A percentile compares a stretch with the other conserved stretches of the same genome.
Evolutionary conservation across 2,329 filamentous ascomycete genomes (phyloP).

Genomic region (Penicillium sp.): DNA sequence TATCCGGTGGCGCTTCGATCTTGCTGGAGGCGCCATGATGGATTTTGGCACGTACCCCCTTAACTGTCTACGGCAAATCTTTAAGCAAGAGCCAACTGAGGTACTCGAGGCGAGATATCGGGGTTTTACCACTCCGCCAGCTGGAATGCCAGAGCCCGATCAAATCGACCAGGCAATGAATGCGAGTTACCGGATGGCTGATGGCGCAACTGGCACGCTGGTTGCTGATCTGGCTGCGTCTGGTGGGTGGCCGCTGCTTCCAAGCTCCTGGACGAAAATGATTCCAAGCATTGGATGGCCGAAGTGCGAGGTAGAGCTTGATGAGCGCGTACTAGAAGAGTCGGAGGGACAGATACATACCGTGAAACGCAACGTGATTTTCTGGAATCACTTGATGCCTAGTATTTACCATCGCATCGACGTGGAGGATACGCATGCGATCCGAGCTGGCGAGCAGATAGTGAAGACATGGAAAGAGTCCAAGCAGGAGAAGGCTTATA

Average conservation of each 20-base stretch:
- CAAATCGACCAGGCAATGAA: neutral
- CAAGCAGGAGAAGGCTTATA: slow-evolving; percentile 22
- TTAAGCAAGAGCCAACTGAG: slow-evolving; percentile 41
- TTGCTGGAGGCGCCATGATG: slow-evolving; percentile 45
- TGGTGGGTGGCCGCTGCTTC: neutral
- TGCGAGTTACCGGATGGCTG: neutral
- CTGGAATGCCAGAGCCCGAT: neutral
- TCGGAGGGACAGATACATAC: neutral
- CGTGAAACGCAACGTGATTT: slow-evolving; percentile 13
- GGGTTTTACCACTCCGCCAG: neutral
- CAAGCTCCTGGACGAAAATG: neutral
- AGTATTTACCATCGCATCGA: slow-evolving; percentile 19
- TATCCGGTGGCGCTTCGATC: slow-evolving; percentile 46
- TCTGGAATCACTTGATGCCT: slow-evolving; percentile 7
- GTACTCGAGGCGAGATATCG: slow-evolving; percentile 31
- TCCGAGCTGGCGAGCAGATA: slow-evolving; percentile 18
- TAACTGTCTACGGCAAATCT: slow-evolving; percentile 41
- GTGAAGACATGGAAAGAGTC: slow-evolving; percentile 21
- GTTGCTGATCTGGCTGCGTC: neutral
- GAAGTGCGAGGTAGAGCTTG: slow-evolving; percentile 7
- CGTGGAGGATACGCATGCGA: slow-evolving; percentile 37
- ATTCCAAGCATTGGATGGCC: neutral
- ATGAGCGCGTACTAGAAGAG: slow-evolving; percentile 16
- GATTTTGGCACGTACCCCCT: slow-evolving; percentile 43
- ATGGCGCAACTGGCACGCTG: neutral